A percentile compares a stretch with the other conserved stretches of the same genome.
These are phyloP conservation scores for Lipomyces chichibuensis DNA, from an alignment of 805 yeast genomes.

Conservation along the genomic window DNA sequence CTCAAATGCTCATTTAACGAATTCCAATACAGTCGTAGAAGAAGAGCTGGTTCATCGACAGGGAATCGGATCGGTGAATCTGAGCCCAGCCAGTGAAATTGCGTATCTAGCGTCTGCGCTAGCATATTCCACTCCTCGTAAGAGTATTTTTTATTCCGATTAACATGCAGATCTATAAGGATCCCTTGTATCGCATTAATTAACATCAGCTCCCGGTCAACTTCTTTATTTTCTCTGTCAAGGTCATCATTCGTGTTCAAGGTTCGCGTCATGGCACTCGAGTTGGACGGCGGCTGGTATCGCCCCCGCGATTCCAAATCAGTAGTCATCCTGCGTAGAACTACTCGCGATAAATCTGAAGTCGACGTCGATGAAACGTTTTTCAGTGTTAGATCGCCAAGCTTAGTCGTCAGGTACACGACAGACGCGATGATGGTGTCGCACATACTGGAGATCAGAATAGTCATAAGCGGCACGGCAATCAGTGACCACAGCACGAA, in stretches of 20 bases:
- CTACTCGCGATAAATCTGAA: slow-evolving; percentile 2
- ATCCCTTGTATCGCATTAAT: slow-evolving; percentile 18
- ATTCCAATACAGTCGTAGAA: slow-evolving; percentile 39
- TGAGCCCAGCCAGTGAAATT: slow-evolving; percentile 65
- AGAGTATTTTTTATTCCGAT: slow-evolving; percentile 50
- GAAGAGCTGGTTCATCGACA: slow-evolving; percentile 66
- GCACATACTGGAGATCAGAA: slow-evolving; percentile 70
- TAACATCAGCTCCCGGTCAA: slow-evolving; percentile 2
- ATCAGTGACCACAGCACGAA: slow-evolving; percentile 79
- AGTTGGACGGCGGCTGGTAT: not conserved
- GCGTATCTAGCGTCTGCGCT: slow-evolving; percentile 42
- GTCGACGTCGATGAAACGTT: slow-evolving; percentile 4
- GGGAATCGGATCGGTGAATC: slow-evolving; percentile 72
- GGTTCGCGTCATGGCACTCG: not conserved
- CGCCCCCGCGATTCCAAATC: slow-evolving; percentile 6
- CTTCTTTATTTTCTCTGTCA: not conserved
- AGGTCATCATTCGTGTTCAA: not conserved
- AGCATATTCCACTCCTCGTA: slow-evolving; percentile 58
- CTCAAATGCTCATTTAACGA: slow-evolving; percentile 8
- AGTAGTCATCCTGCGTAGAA: slow-evolving; percentile 11
- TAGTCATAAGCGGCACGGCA: slow-evolving; percentile 88
- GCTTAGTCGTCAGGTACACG: slow-evolving; percentile 1
- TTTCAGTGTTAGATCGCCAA: slow-evolving; percentile 14
- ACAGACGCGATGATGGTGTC: slow-evolving; percentile 50
- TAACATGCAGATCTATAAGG: slow-evolving; percentile 17